Percentiles rank a stretch among this genome's conserved stretches.
phyloP scores from a whole-genome alignment of 371 early-diverging fungal genomes.

The Nosema granulosis region DNA sequence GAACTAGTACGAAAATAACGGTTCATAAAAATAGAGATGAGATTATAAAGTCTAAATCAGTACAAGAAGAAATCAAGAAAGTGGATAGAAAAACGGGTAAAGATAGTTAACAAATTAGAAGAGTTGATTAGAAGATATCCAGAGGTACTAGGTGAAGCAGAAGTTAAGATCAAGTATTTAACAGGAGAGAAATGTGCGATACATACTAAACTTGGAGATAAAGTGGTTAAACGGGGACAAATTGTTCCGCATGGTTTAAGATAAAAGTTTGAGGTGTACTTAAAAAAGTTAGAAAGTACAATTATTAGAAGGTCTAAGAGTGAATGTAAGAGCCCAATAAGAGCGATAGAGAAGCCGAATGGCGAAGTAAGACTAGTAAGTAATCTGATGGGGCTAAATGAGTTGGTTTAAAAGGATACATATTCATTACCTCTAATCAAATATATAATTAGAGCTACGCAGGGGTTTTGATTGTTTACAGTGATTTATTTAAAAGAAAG shows the following conservation, averaged over 20 bases:
- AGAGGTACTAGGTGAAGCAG: background rate
- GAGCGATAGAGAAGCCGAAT: conserved; percentile 12
- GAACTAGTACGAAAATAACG: no score
- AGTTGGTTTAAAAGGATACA: conserved; percentile 6
- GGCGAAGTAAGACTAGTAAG: conserved; percentile 34
- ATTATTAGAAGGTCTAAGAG: conserved; percentile 13
- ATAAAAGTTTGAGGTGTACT: background rate
- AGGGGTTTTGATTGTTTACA: conserved; percentile 33
- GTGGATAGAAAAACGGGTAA: background rate
- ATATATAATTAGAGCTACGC: conserved; percentile 18
- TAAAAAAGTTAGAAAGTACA: conserved; percentile 14
- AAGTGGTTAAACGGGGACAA: conserved; percentile 5
- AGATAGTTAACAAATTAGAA: background rate
- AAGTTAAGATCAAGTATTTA: background rate
- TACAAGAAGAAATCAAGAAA: no score
- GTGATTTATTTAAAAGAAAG: conserved; percentile 52
- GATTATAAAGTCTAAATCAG: no score
- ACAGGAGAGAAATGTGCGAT: conserved; percentile 10
- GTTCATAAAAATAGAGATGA: no score
- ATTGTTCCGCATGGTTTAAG: background rate
- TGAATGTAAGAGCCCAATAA: conserved; percentile 25
- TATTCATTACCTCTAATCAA: conserved; percentile 11
- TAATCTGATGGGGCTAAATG: conserved; percentile 43
- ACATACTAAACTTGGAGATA: background rate
- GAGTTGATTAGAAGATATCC: background rate